A percentile compares a stretch with the other conserved stretches of the same genome.
phyloP scores from a whole-genome alignment of 306 rosid species.

The Cucurbita maxima region DNA sequence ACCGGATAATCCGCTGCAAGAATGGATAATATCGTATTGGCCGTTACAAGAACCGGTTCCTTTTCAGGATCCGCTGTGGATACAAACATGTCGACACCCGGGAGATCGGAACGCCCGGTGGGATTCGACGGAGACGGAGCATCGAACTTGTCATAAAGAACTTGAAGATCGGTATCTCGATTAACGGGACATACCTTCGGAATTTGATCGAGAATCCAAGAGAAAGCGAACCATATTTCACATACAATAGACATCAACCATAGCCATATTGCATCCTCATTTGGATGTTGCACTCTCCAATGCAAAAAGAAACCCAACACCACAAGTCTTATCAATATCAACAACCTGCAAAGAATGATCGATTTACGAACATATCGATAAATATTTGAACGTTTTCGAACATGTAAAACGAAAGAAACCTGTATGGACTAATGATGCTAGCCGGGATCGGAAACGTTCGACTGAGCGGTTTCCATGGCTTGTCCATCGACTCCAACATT shows the following conservation, averaged over 20 bases:
- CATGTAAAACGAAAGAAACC: slow-evolving; percentile 17
- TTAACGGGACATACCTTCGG: slow-evolving; percentile 77
- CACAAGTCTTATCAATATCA: slow-evolving; percentile 38
- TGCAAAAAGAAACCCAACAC: slow-evolving; percentile 49
- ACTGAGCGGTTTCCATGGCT: slow-evolving; percentile 68
- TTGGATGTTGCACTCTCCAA: slow-evolving; percentile 68
- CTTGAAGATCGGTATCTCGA: slow-evolving; percentile 59
- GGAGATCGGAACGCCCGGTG: slow-evolving; percentile 35
- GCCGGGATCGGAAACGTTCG: slow-evolving; percentile 37
- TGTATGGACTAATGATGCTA: slow-evolving; percentile 66
- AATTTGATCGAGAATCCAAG: slow-evolving; percentile 87
- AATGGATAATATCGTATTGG: slow-evolving; percentile 84
- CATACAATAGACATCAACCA: slow-evolving; percentile 82
- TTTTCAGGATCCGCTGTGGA: slow-evolving; percentile 86
- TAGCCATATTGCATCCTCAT: slow-evolving; percentile 57
- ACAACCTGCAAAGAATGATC: slow-evolving; percentile 19
- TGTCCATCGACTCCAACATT: slow-evolving; percentile 38
- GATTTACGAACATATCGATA: neutral
- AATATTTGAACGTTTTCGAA: neutral
- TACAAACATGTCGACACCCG: slow-evolving; percentile 57
- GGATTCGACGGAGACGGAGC: slow-evolving; percentile 36
- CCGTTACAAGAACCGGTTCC: slow-evolving; percentile 84
- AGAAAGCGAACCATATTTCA: slow-evolving; percentile 86
- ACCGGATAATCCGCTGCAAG: slow-evolving; percentile 80
- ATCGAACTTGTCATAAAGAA: slow-evolving; percentile 60